These are phyloP conservation scores for Malus hybrid DNA, from an alignment of 331 rosid species.

Conservation along the genomic window DNA sequence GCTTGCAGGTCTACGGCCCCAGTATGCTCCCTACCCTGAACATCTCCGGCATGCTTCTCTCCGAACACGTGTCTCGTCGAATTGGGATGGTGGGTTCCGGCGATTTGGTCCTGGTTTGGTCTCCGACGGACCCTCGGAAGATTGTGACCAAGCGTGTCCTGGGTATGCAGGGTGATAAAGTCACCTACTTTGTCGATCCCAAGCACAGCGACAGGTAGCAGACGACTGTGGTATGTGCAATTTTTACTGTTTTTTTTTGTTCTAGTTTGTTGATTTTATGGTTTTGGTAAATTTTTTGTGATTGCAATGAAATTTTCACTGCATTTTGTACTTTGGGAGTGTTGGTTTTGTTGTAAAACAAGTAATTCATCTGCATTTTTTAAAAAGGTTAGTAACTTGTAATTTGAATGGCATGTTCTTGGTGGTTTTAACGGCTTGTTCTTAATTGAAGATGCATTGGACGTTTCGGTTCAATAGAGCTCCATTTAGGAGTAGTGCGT, in stretches of 20 bases:
- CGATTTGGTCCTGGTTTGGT: slow-evolving; percentile 62
- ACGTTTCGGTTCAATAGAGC: background rate
- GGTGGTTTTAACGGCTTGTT: background rate
- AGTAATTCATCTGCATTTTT: background rate
- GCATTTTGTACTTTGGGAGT: background rate
- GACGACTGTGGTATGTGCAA: slow-evolving; percentile 45
- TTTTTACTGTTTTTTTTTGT: background rate
- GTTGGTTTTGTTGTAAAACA: no score
- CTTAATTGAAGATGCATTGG: background rate
- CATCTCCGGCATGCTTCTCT: slow-evolving; percentile 44
- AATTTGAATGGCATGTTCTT: background rate
- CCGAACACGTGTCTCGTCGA: slow-evolving; percentile 54
- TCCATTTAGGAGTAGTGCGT: background rate
- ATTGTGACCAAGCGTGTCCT: slow-evolving; percentile 55
- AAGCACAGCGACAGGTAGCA: slow-evolving; percentile 14
- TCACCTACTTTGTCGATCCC: slow-evolving; percentile 54
- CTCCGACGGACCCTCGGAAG: slow-evolving; percentile 62
- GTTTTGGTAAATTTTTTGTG: background rate
- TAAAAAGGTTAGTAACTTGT: background rate
- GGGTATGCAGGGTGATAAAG: slow-evolving; percentile 71
- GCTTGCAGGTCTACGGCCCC: slow-evolving; percentile 57
- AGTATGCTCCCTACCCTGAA: slow-evolving; percentile 89
- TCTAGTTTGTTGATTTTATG: background rate
- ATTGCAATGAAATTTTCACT: background rate
- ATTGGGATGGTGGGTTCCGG: slow-evolving; percentile 51